phyloP scores from a whole-genome alignment of 768 basidiomycete genomes.

The Solioccasus polychromus region DNA sequence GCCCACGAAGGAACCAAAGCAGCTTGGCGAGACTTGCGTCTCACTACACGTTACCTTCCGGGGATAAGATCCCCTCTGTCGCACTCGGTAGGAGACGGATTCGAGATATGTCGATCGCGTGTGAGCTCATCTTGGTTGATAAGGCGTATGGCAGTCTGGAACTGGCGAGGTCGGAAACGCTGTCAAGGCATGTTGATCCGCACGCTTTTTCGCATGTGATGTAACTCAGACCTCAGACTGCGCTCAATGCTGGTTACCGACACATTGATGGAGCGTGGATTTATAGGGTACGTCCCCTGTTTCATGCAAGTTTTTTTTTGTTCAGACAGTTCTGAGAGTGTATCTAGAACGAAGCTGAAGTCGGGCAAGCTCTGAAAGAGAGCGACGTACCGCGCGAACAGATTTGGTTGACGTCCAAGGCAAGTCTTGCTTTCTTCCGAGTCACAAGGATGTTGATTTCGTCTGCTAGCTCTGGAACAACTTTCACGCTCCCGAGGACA shows the following conservation, averaged over 20 bases:
- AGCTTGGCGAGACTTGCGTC: constrained; percentile 34
- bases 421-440: constrained; percentile 1
- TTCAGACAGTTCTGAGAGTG: constrained; percentile 5
- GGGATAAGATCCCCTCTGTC: constrained; percentile 64
- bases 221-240: constrained; percentile 36
- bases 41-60: constrained; percentile 60
- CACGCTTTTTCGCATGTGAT: background rate
- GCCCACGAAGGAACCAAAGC: constrained; percentile 21
- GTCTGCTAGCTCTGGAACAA: constrained; percentile 62
- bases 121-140: constrained; percentile 1
- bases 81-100: constrained; percentile 49
- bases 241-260: constrained; percentile 60
- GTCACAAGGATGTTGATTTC: background rate
- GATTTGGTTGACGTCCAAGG: constrained; percentile 67
- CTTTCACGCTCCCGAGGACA: constrained; percentile 72
- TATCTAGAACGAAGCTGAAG: constrained; percentile 65
- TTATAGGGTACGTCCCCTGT: constrained; percentile 47
- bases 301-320: background rate
- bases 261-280: constrained; percentile 77
- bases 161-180: constrained; percentile 62
- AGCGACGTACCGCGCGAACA: constrained; percentile 61
- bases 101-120: background rate
- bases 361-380: constrained; percentile 58
- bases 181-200: constrained; percentile 46
- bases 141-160: constrained; percentile 63